These are phyloP conservation scores for Amanita molliuscula DNA, from an alignment of 768 basidiomycete genomes.

Conservation along the genomic window DNA sequence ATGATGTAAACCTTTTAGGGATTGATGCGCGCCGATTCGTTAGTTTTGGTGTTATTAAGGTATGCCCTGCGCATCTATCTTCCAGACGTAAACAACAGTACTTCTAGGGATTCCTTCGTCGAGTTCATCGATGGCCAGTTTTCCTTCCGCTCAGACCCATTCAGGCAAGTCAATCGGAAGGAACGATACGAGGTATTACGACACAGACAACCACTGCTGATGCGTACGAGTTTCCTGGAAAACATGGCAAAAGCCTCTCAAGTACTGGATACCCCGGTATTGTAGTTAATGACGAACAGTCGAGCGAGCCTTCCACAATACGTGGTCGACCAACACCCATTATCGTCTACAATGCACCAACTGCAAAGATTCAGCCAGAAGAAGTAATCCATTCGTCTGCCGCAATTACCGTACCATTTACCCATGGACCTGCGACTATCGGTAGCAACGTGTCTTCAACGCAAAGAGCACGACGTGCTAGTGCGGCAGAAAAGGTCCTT, in stretches of 20 bases:
- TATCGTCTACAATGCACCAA: constrained; percentile 9
- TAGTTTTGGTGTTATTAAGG: constrained; percentile 96
- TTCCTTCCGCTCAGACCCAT: constrained; percentile 31
- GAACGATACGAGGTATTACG: neutral
- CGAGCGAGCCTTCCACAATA: constrained; percentile 6
- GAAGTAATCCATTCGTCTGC: neutral
- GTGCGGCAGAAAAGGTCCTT: constrained; percentile 59
- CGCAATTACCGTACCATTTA: neutral
- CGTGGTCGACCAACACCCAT: constrained; percentile 20
- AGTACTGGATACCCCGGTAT: constrained; percentile 12
- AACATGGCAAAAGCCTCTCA: constrained; percentile 28
- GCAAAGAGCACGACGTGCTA: constrained; percentile 39
- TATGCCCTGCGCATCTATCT: constrained; percentile 14
- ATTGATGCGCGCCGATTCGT: constrained; percentile 93
- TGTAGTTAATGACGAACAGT: constrained; percentile 8
- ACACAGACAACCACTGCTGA: neutral
- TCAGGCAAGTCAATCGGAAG: neutral
- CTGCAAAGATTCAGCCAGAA: constrained; percentile 5
- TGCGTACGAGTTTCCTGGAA: constrained; percentile 19
- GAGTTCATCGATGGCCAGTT: constrained; percentile 91
- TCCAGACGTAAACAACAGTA: neutral
- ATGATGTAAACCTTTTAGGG: constrained; percentile 59
- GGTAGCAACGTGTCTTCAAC: constrained; percentile 21
- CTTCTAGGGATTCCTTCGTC: constrained; percentile 74
- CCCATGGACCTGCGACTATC: constrained; percentile 10